These are phyloP conservation scores for Termitomyces sp. DNA, from an alignment of 768 basidiomycete species.

Conservation along the genomic window DNA sequence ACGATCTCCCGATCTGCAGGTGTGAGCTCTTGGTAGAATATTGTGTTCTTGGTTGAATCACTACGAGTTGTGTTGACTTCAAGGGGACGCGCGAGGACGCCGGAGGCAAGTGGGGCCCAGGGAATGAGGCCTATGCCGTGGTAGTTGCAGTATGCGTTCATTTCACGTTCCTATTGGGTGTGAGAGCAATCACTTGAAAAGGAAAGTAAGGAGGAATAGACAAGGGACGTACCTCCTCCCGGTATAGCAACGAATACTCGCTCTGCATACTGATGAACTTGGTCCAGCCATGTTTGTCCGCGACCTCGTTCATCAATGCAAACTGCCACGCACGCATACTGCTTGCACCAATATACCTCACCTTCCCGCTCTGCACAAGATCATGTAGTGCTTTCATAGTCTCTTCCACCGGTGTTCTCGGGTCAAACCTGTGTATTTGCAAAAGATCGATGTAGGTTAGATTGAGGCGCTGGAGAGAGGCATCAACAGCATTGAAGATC, in stretches of 20 bases:
- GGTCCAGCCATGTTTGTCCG: constrained; percentile 43
- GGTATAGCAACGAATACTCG: constrained; percentile 50
- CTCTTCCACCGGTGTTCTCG: constrained; percentile 29
- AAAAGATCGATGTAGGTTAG: constrained; percentile 30
- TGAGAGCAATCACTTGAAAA: not conserved
- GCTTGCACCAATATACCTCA: constrained; percentile 46
- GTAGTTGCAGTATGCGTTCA: constrained; percentile 41
- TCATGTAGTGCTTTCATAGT: constrained; percentile 46
- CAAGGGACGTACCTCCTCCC: constrained; percentile 35
- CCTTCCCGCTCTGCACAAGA: constrained; percentile 31
- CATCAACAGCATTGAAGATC: constrained; percentile 33
- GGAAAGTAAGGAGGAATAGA: not conserved
- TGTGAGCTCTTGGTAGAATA: constrained; percentile 15
- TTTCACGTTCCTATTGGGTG: constrained; percentile 38
- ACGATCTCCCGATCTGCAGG: constrained; percentile 30
- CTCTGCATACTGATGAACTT: constrained; percentile 56
- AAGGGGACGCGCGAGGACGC: constrained; percentile 35
- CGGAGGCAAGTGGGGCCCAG: constrained; percentile 40
- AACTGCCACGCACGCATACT: constrained; percentile 47
- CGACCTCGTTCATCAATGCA: constrained; percentile 39
- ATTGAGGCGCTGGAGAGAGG: constrained; percentile 24
- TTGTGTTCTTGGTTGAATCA: constrained; percentile 13
- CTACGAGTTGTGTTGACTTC: constrained; percentile 20
- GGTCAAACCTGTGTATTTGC: constrained; percentile 42
- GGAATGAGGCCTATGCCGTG: constrained; percentile 54